Base-by-base conservation (phyloP, 805 yeast species). In the Metschnikowia gelsemii region DNA sequence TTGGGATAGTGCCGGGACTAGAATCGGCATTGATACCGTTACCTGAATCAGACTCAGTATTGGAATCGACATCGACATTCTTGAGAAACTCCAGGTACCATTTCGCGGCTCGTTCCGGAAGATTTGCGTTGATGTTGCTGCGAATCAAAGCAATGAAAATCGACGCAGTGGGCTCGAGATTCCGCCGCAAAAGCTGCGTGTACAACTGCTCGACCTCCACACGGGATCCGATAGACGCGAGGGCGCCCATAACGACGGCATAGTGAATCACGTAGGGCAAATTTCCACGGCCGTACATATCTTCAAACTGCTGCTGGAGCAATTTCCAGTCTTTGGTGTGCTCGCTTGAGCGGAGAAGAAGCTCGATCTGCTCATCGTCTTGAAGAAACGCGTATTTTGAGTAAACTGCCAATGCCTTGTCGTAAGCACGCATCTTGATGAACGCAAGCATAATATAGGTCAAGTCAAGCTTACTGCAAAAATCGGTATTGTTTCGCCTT, bases 231-330 rank as follows among this genome's bases (percentile, higher is more conserved):
- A 65, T 56, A 4, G 54, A 47, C 1, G 86, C 80, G 45, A 85
- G 62, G 0, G 84, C 79, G 39, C 67, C 61, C 75, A 85, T 80
- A 9, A 82, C 79, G 13, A 79, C 72, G 3, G 75, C 68, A 55
- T 84, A 84, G 50, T 84, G 87, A 21, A 57, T 54, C 22, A 70
- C 61, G 35, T 71, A 70, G 1, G 86, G 85, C 19, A 76, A 59
- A 30, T 74, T 64, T 1, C 78, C 80, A n/a, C 66, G 58, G 1
- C 76, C 79, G 51, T 77, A 76, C 57, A 76, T 66, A 17, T 66
- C 70, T 52, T 80, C 82, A 56, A 84, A 83, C 35, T 75, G 75
- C 9, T 60, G 50, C 56, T 79, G 83, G 43, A 85, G 61, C 6
- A 71, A 61, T 16, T 59, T 59, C 86, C 87, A 84, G 46, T 76